These are phyloP conservation scores for Yamadazyma spencermartinsiae DNA, from an alignment of 1,139 yeast genomes.

Conservation along the genomic window DNA sequence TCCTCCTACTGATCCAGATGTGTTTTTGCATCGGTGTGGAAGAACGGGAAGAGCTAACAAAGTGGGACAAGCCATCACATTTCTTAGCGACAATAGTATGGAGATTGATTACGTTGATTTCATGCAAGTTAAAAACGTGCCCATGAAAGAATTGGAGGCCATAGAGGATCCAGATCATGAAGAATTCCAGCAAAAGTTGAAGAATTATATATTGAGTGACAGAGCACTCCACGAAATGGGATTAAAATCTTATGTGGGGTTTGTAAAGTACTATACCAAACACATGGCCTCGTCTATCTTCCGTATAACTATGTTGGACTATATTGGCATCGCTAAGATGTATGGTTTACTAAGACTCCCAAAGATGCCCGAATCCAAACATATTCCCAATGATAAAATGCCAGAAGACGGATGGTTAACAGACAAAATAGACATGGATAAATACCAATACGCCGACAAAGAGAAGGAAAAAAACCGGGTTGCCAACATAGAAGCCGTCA, in stretches of 20 bases:
- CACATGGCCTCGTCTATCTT: slow-evolving; percentile 93
- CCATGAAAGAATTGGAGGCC: slow-evolving; percentile 41
- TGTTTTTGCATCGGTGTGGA: slow-evolving; percentile 87
- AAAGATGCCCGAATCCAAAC: slow-evolving; percentile 85
- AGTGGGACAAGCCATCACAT: slow-evolving; percentile 73
- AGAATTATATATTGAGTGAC: slow-evolving; percentile 67
- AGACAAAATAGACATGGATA: slow-evolving; percentile 60
- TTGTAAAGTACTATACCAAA: slow-evolving; percentile 78
- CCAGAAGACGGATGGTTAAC: slow-evolving; percentile 77
- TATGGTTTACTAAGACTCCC: slow-evolving; percentile 86
- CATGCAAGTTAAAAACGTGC: slow-evolving; percentile 71
- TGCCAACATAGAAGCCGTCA: slow-evolving; percentile 53
- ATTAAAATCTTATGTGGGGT: slow-evolving; percentile 79
- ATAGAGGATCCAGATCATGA: slow-evolving; percentile 26
- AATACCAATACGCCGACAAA: slow-evolving; percentile 61
- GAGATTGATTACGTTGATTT: slow-evolving; percentile 85
- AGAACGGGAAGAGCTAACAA: slow-evolving; percentile 91
- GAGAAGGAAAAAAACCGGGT: slow-evolving; percentile 64
- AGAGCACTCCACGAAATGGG: slow-evolving; percentile 81
- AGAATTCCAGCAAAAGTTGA: slow-evolving; percentile 32
- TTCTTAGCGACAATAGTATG: slow-evolving; percentile 62
- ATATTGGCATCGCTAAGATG: slow-evolving; percentile 67
- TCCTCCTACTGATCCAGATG: slow-evolving; percentile 89
- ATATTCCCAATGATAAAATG: slow-evolving; percentile 46
- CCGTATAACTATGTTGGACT: slow-evolving; percentile 69